Base-by-base conservation (phyloP, 306 rosid genomes). In the Trichosanthes cucumerina region DNA sequence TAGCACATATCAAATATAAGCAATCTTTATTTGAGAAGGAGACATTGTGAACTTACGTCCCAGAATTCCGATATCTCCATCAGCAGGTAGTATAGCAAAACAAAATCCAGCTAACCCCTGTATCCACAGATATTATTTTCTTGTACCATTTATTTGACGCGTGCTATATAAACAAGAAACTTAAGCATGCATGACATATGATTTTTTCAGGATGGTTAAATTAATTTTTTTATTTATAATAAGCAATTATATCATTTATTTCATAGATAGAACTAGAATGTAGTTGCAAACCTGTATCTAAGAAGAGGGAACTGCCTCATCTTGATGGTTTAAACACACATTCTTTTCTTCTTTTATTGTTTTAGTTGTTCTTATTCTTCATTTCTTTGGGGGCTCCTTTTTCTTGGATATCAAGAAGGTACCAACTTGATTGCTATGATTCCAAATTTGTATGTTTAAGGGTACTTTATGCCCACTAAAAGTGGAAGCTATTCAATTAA, bases 91-190 rank as follows among this genome's bases (percentile, higher is more conserved):
- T 82, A 94, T 78, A 78, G 98, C 96, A 64, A 94, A 83, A 83
- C 98, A 94, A 82, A 92, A 89, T 83, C 88, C 98, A 56, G 63
- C 41, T 54, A 86, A 62, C 77, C 91, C 97, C 98, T 94, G 90
- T 87, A 26, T 36, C 58, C 64, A 76, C 21, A 46, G 52, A 4
- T 31, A 46, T 23, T 43, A 71, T 46, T 26, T 44, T 46, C 56
- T 70, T 12, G 47, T 65, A 62, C 41, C n/a, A 54, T 0, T 56
- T n/a, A 56, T 21, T 56, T 8, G 28, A n/a, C 12, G 2, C 13
- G 5, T 56, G 13, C 62, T 24, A 53, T 19, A 53, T 6, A 53
- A 50, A 16, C 2, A 1, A 53, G 21, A 53, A 54, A 19, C 26
- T 19, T 7, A 31, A 31, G 44, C 11, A 16, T 16, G 69, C 44